Evolutionary conservation across 2,329 filamentous ascomycete genomes (phyloP).

Genomic region (Aspergillus japonicus): DNA sequence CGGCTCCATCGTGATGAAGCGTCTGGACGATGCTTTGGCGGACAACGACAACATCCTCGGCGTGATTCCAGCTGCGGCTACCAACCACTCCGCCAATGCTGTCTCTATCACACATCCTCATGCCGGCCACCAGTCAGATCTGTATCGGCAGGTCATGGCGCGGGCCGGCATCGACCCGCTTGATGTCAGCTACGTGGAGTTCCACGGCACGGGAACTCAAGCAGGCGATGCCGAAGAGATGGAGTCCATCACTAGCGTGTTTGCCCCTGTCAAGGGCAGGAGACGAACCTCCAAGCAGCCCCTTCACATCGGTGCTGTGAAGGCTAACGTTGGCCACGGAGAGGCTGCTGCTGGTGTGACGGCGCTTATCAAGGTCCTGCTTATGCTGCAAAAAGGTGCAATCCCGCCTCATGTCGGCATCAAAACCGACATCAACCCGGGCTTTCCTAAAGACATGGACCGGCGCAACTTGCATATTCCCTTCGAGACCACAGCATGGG

Average conservation of each 20-base stretch:
- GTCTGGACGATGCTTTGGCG: conserved; percentile 49
- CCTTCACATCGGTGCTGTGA: conserved; percentile 31
- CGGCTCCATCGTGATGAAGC: conserved; percentile 53
- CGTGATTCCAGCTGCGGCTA: conserved; percentile 43
- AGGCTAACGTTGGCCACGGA: conserved; percentile 49
- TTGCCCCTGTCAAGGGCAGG: conserved; percentile 15
- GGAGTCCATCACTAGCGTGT: conserved; percentile 36
- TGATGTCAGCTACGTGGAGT: conserved; percentile 40
- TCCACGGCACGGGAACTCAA: conserved; percentile 46
- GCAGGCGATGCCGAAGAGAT: conserved; percentile 41
- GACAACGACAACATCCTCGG: conserved; percentile 48
- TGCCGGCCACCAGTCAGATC: conserved; percentile 37
- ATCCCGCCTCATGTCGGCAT: conserved; percentile 69
- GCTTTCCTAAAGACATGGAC: conserved; percentile 30
- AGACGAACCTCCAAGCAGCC: conserved; percentile 17
- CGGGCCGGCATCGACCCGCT: conserved; percentile 37
- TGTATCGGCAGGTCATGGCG: conserved; percentile 39
- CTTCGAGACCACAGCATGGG: conserved; percentile 43
- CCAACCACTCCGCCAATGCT: conserved; percentile 49
- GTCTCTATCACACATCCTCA: conserved; percentile 46
- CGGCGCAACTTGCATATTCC: conserved; percentile 32
- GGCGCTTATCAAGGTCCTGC: too few relatives aligned
- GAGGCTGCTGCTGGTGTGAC: conserved; percentile 17
- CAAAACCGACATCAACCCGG: conserved; percentile 48
- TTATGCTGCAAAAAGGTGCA: too few relatives aligned